These are phyloP conservation scores for Solanum chaucha DNA, from an alignment of 257 asterid genomes.

Conservation along the genomic window DNA sequence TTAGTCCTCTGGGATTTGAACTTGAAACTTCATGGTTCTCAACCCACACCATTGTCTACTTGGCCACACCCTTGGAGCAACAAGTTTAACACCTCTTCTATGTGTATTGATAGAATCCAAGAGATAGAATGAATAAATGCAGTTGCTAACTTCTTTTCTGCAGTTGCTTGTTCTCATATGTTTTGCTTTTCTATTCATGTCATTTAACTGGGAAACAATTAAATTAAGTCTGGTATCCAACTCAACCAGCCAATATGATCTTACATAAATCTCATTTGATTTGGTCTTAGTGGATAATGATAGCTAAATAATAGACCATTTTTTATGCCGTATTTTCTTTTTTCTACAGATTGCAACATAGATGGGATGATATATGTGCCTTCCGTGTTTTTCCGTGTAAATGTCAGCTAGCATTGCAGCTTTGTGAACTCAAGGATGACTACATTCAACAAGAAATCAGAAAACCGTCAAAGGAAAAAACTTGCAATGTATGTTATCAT, in stretches of 20 bases:
- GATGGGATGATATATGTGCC: slow-evolving; percentile 85
- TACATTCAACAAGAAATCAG: slow-evolving; percentile 84
- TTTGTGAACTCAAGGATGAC: slow-evolving; percentile 72
- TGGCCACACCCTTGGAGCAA: not conserved
- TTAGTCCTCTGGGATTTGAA: not conserved
- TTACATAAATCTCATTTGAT: not conserved
- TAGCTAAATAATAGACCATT: not conserved
- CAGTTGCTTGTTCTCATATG: not conserved
- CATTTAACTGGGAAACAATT: not conserved
- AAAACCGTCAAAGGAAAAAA: slow-evolving; percentile 45
- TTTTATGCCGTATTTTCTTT: slow-evolving; percentile 1
- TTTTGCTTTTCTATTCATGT: not conserved
- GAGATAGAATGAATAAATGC: not conserved
- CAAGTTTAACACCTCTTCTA: not conserved
- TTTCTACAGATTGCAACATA: slow-evolving; percentile 39
- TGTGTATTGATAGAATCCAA: not conserved
- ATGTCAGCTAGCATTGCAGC: slow-evolving; percentile 54
- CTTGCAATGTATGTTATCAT: slow-evolving; percentile 57
- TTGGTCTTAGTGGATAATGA: not conserved
- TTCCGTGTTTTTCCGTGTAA: slow-evolving; percentile 68
- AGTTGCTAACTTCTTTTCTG: not conserved
- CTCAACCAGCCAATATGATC: not conserved
- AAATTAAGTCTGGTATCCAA: not conserved
- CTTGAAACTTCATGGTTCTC: not conserved
- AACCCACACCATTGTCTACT: not conserved